These are phyloP conservation scores for Lichtheimia ramosa DNA, from an alignment of 371 early-diverging fungal genomes.

Conservation along the genomic window DNA sequence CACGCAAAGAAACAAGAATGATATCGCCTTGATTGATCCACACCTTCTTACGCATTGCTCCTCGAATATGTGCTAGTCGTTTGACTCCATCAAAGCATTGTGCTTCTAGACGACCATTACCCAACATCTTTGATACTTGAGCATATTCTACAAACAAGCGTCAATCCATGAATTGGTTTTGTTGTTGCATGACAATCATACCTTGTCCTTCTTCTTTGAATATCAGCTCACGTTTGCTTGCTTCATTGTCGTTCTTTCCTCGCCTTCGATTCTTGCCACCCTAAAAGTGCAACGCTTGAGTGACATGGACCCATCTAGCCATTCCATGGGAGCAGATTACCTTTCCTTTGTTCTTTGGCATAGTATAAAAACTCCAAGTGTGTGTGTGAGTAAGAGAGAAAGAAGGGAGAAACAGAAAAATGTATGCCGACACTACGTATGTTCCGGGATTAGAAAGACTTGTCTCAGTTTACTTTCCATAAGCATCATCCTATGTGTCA, in stretches of 20 bases:
- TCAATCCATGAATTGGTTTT: not conserved
- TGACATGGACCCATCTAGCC: not conserved
- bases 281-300: conserved; percentile 36
- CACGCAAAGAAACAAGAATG: conserved; percentile 92
- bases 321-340: conserved; percentile 27
- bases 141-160: conserved; percentile 80
- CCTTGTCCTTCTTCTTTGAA: conserved; percentile 95
- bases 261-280: conserved; percentile 96
- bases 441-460: no score
- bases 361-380: conserved; percentile 15
- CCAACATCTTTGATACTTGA: conserved; percentile 92
- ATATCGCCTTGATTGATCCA: conserved; percentile 98
- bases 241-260: conserved; percentile 97
- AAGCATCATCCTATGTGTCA: no score
- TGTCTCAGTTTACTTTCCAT: no score
- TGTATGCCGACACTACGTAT: not conserved
- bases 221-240: conserved; percentile 91
- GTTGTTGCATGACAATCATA: conserved; percentile 16
- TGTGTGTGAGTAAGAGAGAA: conserved; percentile 4
- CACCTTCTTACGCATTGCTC: conserved; percentile 91
- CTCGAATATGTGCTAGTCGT: conserved; percentile 96
- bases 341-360: conserved; percentile 93
- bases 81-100: conserved; percentile 93
- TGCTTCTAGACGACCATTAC: conserved; percentile 95
- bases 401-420: not conserved